Percentiles rank a stretch among this genome's conserved stretches.
Evolutionary conservation across 371 early-diverging fungal species (phyloP).

Genomic region (Basidiobolus meristosporus): DNA sequence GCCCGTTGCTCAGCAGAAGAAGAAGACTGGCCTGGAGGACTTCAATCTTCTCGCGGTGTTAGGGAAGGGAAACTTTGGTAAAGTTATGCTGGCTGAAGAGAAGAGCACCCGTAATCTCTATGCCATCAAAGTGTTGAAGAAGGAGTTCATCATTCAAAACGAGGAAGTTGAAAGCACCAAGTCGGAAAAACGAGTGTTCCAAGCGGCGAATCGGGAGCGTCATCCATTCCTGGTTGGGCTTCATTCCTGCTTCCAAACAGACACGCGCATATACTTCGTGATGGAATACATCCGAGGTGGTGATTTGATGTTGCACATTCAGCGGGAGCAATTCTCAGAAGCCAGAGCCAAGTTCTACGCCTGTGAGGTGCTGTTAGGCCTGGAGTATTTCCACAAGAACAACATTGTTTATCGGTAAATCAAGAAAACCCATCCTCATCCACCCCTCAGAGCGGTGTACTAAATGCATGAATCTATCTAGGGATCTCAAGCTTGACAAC

Average conservation of each 20-base stretch:
- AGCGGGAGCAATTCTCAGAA: slow-evolving; percentile 67
- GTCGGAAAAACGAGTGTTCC: slow-evolving; percentile 85
- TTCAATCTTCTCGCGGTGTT: slow-evolving; percentile 84
- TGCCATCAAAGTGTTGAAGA: slow-evolving; percentile 96
- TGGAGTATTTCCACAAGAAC: slow-evolving; percentile 89
- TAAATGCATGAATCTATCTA: slow-evolving; percentile 1
- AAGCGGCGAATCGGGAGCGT: slow-evolving; percentile 62
- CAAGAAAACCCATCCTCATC: no score
- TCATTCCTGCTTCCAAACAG: slow-evolving; percentile 90
- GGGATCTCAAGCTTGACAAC: slow-evolving; percentile 97
- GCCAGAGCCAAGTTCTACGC: slow-evolving; percentile 90
- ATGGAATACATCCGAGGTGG: slow-evolving; percentile 99
- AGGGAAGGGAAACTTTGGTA: slow-evolving; percentile 96
- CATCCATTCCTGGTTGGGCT: slow-evolving; percentile 95
- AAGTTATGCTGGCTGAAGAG: slow-evolving; percentile 91
- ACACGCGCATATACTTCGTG: slow-evolving; percentile 86
- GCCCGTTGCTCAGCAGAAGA: background rate
- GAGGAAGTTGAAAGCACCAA: slow-evolving; percentile 84
- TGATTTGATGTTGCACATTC: slow-evolving; percentile 96
- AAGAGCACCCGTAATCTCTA: slow-evolving; percentile 51
- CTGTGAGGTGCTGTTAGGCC: slow-evolving; percentile 85
- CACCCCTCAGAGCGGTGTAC: no score
- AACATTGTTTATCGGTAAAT: slow-evolving; percentile 80
- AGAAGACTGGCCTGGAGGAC: slow-evolving; percentile 36
- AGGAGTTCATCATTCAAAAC: slow-evolving; percentile 78